phyloP scores from a whole-genome alignment of 345 rosid species.

The Litchi chinensis region DNA sequence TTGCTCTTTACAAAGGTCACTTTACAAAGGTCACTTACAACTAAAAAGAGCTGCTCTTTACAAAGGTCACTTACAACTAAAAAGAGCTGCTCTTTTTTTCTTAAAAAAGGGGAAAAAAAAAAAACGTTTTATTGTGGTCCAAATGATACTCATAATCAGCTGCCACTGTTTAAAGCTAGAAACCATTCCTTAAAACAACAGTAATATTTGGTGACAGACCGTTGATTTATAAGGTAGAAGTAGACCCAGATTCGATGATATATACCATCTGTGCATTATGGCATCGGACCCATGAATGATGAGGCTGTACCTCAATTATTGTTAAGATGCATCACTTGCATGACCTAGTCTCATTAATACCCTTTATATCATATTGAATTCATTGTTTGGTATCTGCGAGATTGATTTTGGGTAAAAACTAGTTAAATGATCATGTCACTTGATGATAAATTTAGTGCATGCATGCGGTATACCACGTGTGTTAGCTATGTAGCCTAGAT shows the following conservation, averaged over 20 bases:
- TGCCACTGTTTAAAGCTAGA: background rate
- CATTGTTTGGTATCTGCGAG: background rate
- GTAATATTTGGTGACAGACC: background rate
- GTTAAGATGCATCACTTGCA: background rate
- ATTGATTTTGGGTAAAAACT: background rate
- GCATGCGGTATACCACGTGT: background rate
- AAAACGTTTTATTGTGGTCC: background rate
- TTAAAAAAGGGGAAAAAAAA: too few relatives aligned
- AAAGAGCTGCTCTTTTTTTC: background rate
- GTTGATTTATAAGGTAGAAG: too few relatives aligned
- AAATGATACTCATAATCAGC: background rate
- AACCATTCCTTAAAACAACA: background rate
- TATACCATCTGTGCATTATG: background rate
- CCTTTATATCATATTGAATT: background rate
- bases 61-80: conserved; percentile 6
- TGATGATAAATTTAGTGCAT: background rate
- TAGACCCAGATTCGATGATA: too few relatives aligned
- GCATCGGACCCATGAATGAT: background rate
- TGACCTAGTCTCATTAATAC: background rate
- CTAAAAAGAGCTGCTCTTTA: background rate
- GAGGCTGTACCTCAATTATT: background rate
- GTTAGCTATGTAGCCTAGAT: too few relatives aligned
- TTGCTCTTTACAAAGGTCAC: too few relatives aligned
- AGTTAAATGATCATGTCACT: background rate
- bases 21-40: too few relatives aligned